Evolutionary conservation across 176 grass and related monocot species (phyloP), one percentile per base, ranked within the genome.

Genomic region (Lolium perenne): DNA sequence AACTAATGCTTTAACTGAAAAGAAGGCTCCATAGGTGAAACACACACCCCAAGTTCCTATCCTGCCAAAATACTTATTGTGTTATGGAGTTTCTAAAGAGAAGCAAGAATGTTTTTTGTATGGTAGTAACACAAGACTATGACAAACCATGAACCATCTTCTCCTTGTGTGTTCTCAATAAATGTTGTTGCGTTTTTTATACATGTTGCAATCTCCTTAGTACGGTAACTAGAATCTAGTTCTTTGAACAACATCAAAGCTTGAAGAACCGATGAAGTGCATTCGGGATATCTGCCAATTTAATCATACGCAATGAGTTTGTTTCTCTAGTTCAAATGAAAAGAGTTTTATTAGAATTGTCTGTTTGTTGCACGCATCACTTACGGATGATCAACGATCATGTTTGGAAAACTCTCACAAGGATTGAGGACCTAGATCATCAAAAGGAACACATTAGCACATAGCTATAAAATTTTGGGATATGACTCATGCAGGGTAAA

Each of bases 71-170:
- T 82, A 57, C 29, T 47, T 54, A 18, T 59, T 22, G n/a, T 22
- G 49, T 55, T n/a, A n/a, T n/a, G n/a, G n/a, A n/a, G n/a, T n/a
- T n/a, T n/a, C n/a, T n/a, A n/a, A n/a, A n/a, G n/a, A n/a, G n/a
- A n/a, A n/a, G n/a, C n/a, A n/a, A n/a, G n/a, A n/a, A n/a, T n/a
- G n/a, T n/a, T n/a, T n/a, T n/a, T n/a, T n/a, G n/a, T n/a, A n/a
- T n/a, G n/a, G n/a, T n/a, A n/a, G n/a, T n/a, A n/a, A n/a, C n/a
- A n/a, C n/a, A n/a, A n/a, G n/a, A n/a, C n/a, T n/a, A n/a, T n/a
- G 2, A 79, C 58, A 26, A 58, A 91, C 90, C 90, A 91, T 65
- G 90, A 88, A n/a, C 90, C 90, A 71, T 91, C 85, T 38, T 76
- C 56, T 32, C 26, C 38, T 88, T 88, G 90, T 18, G 46, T 71